Percentiles rank a stretch among this genome's conserved stretches.
Evolutionary conservation across 1,139 yeast genomes (phyloP).

Genomic region (Torulaspora pretoriensis): DNA sequence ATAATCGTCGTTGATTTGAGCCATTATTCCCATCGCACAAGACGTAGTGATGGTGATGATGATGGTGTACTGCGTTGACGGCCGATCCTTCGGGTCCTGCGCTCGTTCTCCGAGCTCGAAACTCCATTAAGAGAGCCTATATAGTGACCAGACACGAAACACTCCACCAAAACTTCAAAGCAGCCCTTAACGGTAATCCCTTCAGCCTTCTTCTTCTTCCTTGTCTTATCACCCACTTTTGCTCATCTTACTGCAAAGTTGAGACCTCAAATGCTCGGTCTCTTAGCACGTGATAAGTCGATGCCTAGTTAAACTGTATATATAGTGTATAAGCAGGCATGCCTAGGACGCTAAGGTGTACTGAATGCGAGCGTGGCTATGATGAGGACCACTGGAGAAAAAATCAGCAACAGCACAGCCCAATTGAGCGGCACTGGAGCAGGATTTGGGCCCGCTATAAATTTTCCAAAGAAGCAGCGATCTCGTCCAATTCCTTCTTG

Average conservation of each 20-base stretch:
- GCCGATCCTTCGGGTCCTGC: constrained; percentile 2
- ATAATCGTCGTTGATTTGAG: constrained; percentile 8
- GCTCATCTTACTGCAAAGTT: not conserved
- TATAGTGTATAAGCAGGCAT: not conserved
- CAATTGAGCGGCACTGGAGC: not conserved
- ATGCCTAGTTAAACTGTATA: not conserved
- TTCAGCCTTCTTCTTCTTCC: not conserved
- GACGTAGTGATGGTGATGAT: constrained; percentile 14
- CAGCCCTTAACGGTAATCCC: too few relatives aligned
- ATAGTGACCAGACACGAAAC: too few relatives aligned
- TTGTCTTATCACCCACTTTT: not conserved
- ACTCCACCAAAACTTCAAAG: too few relatives aligned
- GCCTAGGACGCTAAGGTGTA: not conserved
- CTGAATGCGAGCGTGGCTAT: constrained; percentile 1
- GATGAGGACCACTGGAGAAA: not conserved
- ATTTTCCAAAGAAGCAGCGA: constrained; percentile 39
- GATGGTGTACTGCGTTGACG: constrained; percentile 12
- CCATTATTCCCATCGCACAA: constrained; percentile 1
- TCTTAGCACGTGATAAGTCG: not conserved
- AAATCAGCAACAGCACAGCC: not conserved
- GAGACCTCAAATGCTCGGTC: not conserved
- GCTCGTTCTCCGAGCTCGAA: constrained; percentile 5
- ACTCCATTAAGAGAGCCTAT: constrained; percentile 3
- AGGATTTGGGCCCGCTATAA: constrained; percentile 17
- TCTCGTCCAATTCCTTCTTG: constrained; percentile 85